Percentiles rank a stretch among this genome's conserved stretches.
These are phyloP conservation scores for Phytophthora multivora DNA, from an alignment of 352 stramenopile species.

Conservation along the genomic window DNA sequence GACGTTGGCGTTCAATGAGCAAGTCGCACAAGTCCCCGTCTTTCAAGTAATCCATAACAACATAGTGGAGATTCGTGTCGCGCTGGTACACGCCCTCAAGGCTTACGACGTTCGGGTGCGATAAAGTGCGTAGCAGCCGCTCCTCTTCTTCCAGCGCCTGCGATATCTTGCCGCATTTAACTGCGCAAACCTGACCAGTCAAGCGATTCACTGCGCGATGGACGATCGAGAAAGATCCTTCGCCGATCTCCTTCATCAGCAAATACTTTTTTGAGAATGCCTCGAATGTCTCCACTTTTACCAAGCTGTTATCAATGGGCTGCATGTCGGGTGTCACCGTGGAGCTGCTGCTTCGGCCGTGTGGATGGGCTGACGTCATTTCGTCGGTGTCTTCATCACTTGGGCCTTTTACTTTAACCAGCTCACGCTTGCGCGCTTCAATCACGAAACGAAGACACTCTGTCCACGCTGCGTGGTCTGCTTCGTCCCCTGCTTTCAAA, in stretches of 20 bases:
- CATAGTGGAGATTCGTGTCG: conserved; percentile 71
- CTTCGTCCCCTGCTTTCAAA: conserved; percentile 54
- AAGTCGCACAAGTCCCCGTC: conserved; percentile 78
- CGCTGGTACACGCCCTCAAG: conserved; percentile 75
- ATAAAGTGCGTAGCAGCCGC: conserved; percentile 57
- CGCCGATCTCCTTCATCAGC: conserved; percentile 81
- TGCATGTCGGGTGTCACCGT: neutral
- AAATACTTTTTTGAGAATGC: conserved; percentile 66
- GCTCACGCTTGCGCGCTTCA: conserved; percentile 45
- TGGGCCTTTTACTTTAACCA: conserved; percentile 27
- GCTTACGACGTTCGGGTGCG: conserved; percentile 71
- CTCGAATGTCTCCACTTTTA: conserved; percentile 25
- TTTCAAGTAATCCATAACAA: conserved; percentile 85
- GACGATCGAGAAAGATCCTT: conserved; percentile 86
- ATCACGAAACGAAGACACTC: conserved; percentile 59
- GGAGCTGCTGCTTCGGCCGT: conserved; percentile 1
- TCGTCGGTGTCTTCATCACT: conserved; percentile 14
- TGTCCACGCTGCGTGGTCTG: conserved; percentile 51
- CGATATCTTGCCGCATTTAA: conserved; percentile 82
- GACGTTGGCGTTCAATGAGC: conserved; percentile 66
- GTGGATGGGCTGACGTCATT: conserved; percentile 5
- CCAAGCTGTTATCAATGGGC: conserved; percentile 1
- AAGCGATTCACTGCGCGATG: conserved; percentile 74
- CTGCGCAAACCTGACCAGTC: conserved; percentile 61
- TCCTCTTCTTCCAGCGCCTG: conserved; percentile 73